Evolutionary conservation across 2,329 filamentous ascomycete species (phyloP), one percentile per base, ranked within the genome.

Genomic region (Fusarium globosum): DNA sequence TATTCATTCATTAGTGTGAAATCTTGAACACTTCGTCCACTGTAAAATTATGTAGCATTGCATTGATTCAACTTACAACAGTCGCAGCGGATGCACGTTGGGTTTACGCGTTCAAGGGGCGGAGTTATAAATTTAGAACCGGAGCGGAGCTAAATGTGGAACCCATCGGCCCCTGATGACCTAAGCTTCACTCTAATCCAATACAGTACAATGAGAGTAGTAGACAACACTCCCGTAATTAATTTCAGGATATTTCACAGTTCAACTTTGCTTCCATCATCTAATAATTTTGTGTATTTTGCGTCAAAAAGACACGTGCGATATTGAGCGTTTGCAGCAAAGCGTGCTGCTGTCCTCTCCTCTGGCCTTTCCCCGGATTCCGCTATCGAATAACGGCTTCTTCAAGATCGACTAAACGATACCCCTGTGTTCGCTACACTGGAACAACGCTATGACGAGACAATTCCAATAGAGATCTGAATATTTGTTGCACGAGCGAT

Each of bases 101-200:
- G 42, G 57, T 66, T 59, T 71, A 74, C 68, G 68, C 55, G 71
- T 68, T 70, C 49, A 43, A 41, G 71, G 59, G 71, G 71, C 71
- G 71, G 71, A 73, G 71, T 69, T 58, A 26, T 66, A 46, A 45
- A 46, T 46, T 65, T 63, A 36, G 38, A 39, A 18, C 23, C 41
- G 43, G 65, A 60, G 71, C 63, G 68, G 71, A 64, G 61, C 70
- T 36, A 65, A 58, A 36, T 46, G 71, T 74, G 71, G 71, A 68
- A 58, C 71, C 71, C 71, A 39, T 38, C 43, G 66, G 38, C 76
- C 76, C 76, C 76, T 78, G 76, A 78, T 77, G 76, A 76, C 73
- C 69, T 77, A 77, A 76, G 72, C 71, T 46, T 52, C n/a, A 46
- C 49, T 66, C 61, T 46, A 46, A 38, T 57, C 42, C 33, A 43